A percentile compares a stretch with the other conserved stretches of the same genome.
Conservation (phyloP, 2,329 filamentous ascomycete species). For the Plectosphaerella sp. region DNA sequence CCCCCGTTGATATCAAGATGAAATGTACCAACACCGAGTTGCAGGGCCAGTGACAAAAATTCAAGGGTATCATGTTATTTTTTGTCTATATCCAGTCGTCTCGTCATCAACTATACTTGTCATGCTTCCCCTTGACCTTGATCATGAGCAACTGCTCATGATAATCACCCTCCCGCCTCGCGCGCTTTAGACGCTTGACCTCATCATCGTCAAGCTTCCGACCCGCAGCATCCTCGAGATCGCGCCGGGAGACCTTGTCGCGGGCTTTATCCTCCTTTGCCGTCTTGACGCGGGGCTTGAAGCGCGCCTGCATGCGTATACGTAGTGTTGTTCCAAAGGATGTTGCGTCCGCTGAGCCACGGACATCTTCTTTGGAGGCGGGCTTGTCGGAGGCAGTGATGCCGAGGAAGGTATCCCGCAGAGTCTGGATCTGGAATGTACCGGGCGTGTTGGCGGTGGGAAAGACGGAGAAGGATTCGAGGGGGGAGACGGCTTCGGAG, state of each 20-base stretch:
- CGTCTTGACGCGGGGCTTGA: slow-evolving; percentile 79
- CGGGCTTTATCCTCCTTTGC: slow-evolving; percentile 78
- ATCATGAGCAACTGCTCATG: slow-evolving; percentile 82
- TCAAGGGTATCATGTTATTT: neutral
- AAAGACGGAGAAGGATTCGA: slow-evolving; percentile 76
- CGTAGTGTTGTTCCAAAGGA: slow-evolving; percentile 69
- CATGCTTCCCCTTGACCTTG: slow-evolving; percentile 89
- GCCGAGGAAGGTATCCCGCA: slow-evolving; percentile 65
- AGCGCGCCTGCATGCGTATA: slow-evolving; percentile 90
- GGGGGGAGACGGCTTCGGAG: slow-evolving; percentile 74
- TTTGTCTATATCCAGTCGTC: neutral
- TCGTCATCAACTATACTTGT: slow-evolving; percentile 59
- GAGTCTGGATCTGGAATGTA: slow-evolving; percentile 71
- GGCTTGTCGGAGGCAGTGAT: slow-evolving; percentile 42
- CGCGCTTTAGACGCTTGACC: slow-evolving; percentile 76
- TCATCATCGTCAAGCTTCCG: slow-evolving; percentile 78
- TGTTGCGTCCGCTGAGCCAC: slow-evolving; percentile 68
- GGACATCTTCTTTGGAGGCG: slow-evolving; percentile 56
- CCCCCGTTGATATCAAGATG: neutral
- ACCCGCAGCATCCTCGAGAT: slow-evolving; percentile 79
- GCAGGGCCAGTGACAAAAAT: neutral
- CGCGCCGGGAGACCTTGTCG: slow-evolving; percentile 80
- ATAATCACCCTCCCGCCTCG: slow-evolving; percentile 81
- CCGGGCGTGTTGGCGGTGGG: slow-evolving; percentile 60
- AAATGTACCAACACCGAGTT: neutral